Base-by-base conservation (phyloP, 2,329 filamentous ascomycete genomes). In the Colletotrichum musicola region DNA sequence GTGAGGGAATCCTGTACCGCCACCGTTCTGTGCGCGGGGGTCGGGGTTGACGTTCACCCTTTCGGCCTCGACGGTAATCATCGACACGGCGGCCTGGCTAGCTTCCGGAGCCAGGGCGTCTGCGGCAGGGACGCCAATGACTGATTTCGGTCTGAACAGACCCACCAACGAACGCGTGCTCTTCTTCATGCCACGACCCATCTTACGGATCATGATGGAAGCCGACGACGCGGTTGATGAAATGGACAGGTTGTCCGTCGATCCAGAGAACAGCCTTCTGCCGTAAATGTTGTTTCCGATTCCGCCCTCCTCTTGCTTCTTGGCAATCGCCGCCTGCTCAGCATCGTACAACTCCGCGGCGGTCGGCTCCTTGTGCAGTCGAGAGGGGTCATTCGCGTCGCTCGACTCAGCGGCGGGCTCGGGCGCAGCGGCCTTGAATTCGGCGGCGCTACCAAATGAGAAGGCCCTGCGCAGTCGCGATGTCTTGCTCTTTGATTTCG, bases 181-280 rank as follows among this genome's bases (percentile, higher is more conserved):
- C 81, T 96, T 97, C 87, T 97, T 98, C 90, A 98, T 92, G n/a
- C 95, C 95, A 72, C 94, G 94, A 64, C 96, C 96, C 96, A 99
- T 99, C 84, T 99, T 99, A 61, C 96, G 90, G 73, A 99, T 92
- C 93, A 97, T 97, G 74, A 97, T 90, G 35, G 94, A 97, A 40
- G 93, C 93, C 20, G 93, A 97, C 6, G 94, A 97, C 20, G 93
- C 93, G 10, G 93, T 97, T 4, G 94, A 97, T 1, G 93, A 95
- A 71, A 97, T 94, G 14, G 94, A 97, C 51, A 99, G 82, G 73
- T 98, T 98, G 80, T 99, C 96, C 0, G 94, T 98, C 4, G 96
- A 99, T 14, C 94, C 92, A 16, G 91, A 89, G 77, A 98, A 98
- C 71, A 95, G 88, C 72, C 92, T 92, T 14, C 94, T 93, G 25